A percentile compares a stretch with the other conserved stretches of the same genome.
Conservation (phyloP, 2,329 filamentous ascomycete species). For the Monilinia fructicola region DNA sequence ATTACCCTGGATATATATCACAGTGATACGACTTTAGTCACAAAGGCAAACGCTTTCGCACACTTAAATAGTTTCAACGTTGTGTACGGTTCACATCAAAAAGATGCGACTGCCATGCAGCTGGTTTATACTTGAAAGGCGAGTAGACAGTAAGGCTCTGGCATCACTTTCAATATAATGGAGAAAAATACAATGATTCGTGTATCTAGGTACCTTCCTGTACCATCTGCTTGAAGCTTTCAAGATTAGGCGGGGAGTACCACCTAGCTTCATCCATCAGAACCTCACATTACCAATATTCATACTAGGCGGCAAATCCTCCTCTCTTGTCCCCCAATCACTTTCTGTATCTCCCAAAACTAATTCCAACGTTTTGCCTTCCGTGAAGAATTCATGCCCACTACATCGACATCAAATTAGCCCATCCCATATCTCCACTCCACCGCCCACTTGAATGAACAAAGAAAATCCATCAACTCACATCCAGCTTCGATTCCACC, state of each 20-base stretch:
- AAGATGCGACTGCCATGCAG: too few relatives aligned
- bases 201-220: neutral
- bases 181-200: neutral
- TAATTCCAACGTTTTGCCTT: constrained; percentile 63
- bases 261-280: neutral
- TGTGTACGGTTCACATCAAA: too few relatives aligned
- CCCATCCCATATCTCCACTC: neutral
- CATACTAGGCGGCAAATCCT: constrained; percentile 61
- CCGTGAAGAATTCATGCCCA: constrained; percentile 64
- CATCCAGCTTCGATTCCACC: constrained; percentile 65
- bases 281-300: constrained; percentile 13
- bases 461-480: neutral
- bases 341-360: constrained; percentile 60
- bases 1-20: neutral
- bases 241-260: too few relatives aligned
- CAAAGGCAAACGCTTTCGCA: too few relatives aligned
- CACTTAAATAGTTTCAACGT: too few relatives aligned
- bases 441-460: neutral
- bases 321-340: constrained; percentile 57
- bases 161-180: neutral
- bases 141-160: neutral
- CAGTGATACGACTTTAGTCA: too few relatives aligned
- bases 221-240: neutral
- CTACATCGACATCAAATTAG: neutral
- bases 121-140: too few relatives aligned